Base-by-base conservation (phyloP, 2,329 filamentous ascomycete species). In the Talaromyces sp. region DNA sequence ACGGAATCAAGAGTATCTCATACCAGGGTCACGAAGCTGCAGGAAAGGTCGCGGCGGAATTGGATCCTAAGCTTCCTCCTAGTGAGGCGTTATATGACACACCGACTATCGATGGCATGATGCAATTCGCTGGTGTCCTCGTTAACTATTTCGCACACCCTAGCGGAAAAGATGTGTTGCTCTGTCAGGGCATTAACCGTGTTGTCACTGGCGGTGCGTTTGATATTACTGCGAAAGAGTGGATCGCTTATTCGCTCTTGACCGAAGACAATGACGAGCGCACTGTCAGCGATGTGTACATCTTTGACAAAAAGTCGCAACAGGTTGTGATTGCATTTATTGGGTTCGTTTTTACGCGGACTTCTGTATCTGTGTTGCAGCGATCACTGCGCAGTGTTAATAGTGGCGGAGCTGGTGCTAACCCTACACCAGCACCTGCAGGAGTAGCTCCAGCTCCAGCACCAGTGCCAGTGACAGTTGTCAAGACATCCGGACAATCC, bases 111-210 rank as follows among this genome's bases (percentile, higher is more conserved):
- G 73, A 75, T 51, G 62, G 65, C 6, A 73, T 72, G 57, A 53
- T 67, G n/a, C 73, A 74, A 51, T 66, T 74, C 8, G 69, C 67
- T 1, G 73, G 73, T 4, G 66, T 74, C 10, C 69, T 63, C 10
- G 66, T 69, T 19, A 73, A 75, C 57, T 68, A 65, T 33, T 66
- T 74, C 53, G 64, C 64, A 49, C 42, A 57, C 9, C 53, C 53
- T 7, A 57, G 59, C 42, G 39, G 36, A 11, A 52, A 57, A 19
- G 59, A 60, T 30, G 54, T 60, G 3, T 30, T 60, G n/a, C 36
- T 60, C 5, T 60, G 59, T 19, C 53, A 51, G 28, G 42, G 42
- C 30, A 60, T 60, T n/a, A 56, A 60, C 10, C 53, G 39, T 17
- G 55, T 57, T 19, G 42, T 52, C 25, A 52, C 53, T 15, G 59